Conservation (phyloP, 164 flowering plant genomes). For the Paratinospora sagittata region DNA sequence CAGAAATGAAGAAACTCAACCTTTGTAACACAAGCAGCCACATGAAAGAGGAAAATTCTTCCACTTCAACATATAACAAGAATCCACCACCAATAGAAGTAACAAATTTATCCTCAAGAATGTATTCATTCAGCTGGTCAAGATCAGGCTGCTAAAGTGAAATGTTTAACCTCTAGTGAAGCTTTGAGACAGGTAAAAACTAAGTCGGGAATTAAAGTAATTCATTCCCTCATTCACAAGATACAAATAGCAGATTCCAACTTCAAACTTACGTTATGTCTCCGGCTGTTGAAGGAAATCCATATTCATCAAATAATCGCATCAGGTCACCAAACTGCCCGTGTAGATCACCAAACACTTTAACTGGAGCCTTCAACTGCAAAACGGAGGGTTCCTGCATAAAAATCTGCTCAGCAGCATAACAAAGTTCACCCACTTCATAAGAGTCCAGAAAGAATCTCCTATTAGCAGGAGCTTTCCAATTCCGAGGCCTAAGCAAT, state of each 20-base stretch:
- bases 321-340: slow-evolving; percentile 99
- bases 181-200: too few species aligned
- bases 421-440: slow-evolving; percentile 98
- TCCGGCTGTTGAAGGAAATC: slow-evolving; percentile 94
- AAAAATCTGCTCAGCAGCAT: slow-evolving; percentile 97
- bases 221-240: neutral
- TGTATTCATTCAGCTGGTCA: too few species aligned
- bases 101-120: too few species aligned
- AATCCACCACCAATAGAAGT: too few species aligned
- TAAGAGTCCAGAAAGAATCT: slow-evolving; percentile 89
- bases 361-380: slow-evolving; percentile 92
- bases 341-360: slow-evolving; percentile 98
- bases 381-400: slow-evolving; percentile 94
- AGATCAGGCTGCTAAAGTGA: too few species aligned
- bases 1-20: too few species aligned
- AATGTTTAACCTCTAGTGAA: too few species aligned
- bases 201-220: neutral
- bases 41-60: too few species aligned
- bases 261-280: slow-evolving; percentile 79
- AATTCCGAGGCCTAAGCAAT: slow-evolving; percentile 84
- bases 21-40: too few species aligned
- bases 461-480: slow-evolving; percentile 88
- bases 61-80: too few species aligned
- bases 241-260: slow-evolving; percentile 1
- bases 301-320: slow-evolving; percentile 99